Base-by-base conservation (phyloP, 495 filamentous ascomycete species). In the Talaromyces ruber region DNA sequence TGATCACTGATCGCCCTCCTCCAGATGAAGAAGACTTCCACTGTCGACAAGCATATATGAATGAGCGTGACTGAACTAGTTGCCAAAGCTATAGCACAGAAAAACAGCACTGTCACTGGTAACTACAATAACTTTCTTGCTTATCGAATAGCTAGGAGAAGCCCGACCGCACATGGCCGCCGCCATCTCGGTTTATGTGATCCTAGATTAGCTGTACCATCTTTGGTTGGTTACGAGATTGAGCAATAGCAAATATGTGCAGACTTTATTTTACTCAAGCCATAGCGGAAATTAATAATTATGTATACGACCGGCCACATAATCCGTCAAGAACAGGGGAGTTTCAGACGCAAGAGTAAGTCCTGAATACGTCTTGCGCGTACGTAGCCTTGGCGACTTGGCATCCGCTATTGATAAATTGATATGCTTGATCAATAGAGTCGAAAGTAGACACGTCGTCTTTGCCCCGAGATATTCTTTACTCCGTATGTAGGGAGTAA, bases 141-240 rank as follows among this genome's bases (percentile, higher is more conserved):
- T 25, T 30, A 52, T 26, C 37, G n/a, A 57, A 57, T 24, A 37
- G 16, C 26, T 7, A 57, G 50, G 54, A 32, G 26, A 29, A 47
- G 50, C 26, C 21, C n/a, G 64, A 60, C 56, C 55, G 61, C 45
- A 65, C 63, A 18, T 65, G 60, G 64, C 64, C 64, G 61, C 64
- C 64, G 16, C 61, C 64, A 50, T 22, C 64, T 57, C 54, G 54
- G 18, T 32, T 6, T 14, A 57, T 57, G 54, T 57, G 34, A 39
- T 39, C n/a, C n/a, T n/a, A n/a, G n/a, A n/a, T n/a, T n/a, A n/a
- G n/a, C n/a, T n/a, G n/a, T n/a, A n/a, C n/a, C n/a, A n/a, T n/a
- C n/a, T n/a, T n/a, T n/a, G n/a, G n/a, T n/a, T n/a, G n/a, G n/a
- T n/a, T n/a, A n/a, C n/a, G n/a, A n/a, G n/a, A n/a, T n/a, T n/a